phyloP scores from a whole-genome alignment of 179 eudicot species.

The Beta macrorhiza region DNA sequence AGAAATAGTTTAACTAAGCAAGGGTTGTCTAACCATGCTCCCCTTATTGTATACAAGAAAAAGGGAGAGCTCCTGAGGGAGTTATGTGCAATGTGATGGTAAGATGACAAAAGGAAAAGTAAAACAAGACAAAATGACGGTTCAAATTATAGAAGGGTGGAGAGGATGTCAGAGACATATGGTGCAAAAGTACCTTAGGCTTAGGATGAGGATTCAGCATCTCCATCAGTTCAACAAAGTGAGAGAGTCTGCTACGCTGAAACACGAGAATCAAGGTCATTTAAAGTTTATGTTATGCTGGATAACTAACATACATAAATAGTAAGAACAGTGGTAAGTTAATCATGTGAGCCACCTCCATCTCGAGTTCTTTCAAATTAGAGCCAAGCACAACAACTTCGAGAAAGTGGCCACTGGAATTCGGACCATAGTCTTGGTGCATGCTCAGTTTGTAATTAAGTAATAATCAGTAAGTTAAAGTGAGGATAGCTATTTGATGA shows the following conservation, averaged over 20 bases:
- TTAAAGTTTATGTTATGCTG: neutral
- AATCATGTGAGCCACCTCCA: neutral
- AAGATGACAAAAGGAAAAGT: neutral
- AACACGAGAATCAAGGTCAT: constrained; percentile 21
- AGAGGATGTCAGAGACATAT: neutral
- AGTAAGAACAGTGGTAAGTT: neutral
- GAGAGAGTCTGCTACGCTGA: constrained; percentile 82
- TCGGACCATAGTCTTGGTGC: neutral
- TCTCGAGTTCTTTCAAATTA: neutral
- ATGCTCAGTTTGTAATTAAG: neutral
- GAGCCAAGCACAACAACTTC: neutral
- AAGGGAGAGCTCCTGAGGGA: neutral
- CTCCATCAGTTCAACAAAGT: constrained; percentile 91
- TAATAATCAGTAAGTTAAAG: neutral
- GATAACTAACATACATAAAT: neutral
- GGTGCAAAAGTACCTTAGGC: constrained; percentile 56
- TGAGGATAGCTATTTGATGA: neutral
- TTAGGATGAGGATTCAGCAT: constrained; percentile 85
- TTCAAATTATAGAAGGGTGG: neutral
- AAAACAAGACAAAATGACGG: neutral
- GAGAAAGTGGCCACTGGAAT: neutral
- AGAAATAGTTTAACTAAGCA: neutral
- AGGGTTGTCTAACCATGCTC: neutral
- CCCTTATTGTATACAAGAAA: neutral
- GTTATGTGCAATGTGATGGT: neutral